phyloP scores from a whole-genome alignment of 495 filamentous ascomycete genomes.

The Neurospora cerealis region DNA sequence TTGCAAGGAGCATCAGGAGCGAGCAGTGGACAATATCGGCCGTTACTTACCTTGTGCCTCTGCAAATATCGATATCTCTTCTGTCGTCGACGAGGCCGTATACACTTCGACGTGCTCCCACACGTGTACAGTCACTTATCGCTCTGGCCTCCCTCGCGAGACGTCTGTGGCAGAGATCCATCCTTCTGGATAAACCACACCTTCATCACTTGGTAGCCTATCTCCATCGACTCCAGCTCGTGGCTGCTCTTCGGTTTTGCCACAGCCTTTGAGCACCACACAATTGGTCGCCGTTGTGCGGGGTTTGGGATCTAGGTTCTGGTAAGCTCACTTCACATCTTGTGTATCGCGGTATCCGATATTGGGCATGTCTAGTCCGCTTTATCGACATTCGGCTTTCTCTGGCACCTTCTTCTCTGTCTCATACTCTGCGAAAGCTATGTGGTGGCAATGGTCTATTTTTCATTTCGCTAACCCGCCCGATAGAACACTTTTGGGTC shows the following conservation, averaged over 20 bases:
- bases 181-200: background rate
- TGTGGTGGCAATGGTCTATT: background rate
- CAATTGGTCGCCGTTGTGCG: background rate
- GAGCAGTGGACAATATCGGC: background rate
- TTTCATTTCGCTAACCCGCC: background rate
- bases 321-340: background rate
- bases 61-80: background rate
- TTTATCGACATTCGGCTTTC: background rate
- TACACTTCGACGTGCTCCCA: background rate
- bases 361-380: background rate
- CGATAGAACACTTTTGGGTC: background rate
- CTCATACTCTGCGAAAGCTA: background rate
- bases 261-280: background rate
- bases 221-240: background rate
- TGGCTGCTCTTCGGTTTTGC: background rate
- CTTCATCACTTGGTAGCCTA: background rate
- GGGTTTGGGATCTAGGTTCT: background rate
- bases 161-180: background rate
- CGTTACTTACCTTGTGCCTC: background rate
- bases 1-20: background rate
- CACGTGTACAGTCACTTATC: background rate
- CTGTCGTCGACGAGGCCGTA: background rate
- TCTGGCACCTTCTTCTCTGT: background rate
- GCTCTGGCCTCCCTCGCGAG: background rate
- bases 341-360: background rate